phyloP scores from a whole-genome alignment of 805 yeast species.

The Sugiyamaella mastotermitis region DNA sequence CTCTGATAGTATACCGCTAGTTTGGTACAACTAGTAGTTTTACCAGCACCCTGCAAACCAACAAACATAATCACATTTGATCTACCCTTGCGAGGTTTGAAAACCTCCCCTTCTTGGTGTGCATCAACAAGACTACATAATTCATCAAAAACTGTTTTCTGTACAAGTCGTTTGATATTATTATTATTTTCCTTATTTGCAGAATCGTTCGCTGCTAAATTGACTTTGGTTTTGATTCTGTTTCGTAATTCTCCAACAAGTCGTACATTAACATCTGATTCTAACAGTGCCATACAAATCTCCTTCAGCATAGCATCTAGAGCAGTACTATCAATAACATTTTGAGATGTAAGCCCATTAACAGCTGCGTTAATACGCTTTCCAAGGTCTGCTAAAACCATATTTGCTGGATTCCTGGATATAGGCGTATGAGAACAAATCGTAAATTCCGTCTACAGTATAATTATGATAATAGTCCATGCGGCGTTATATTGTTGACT shows the following conservation, averaged over 20 bases:
- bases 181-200: slow-evolving; percentile 52
- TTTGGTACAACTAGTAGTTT: slow-evolving; percentile 95
- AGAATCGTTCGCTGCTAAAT: slow-evolving; percentile 42
- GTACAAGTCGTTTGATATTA: slow-evolving; percentile 76
- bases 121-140: slow-evolving; percentile 80
- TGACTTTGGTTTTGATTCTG: slow-evolving; percentile 55
- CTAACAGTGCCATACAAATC: slow-evolving; percentile 82
- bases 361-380: slow-evolving; percentile 71
- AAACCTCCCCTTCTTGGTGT: slow-evolving; percentile 40
- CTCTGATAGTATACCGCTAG: slow-evolving; percentile 90
- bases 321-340: slow-evolving; percentile 53
- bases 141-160: slow-evolving; percentile 92
- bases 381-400: slow-evolving; percentile 80
- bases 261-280: slow-evolving; percentile 88
- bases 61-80: slow-evolving; percentile 90
- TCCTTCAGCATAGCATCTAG: slow-evolving; percentile 75
- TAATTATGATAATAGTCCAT: no score
- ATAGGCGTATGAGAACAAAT: no score
- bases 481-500: no score
- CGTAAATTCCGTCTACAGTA: no score
- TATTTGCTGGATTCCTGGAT: no score
- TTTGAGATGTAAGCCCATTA: slow-evolving; percentile 51
- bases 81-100: slow-evolving; percentile 80
- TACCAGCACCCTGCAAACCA: slow-evolving; percentile 98
- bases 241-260: slow-evolving; percentile 74